A percentile compares a stretch with the other conserved stretches of the same genome.
Evolutionary conservation across 345 rosid species (phyloP).

Genomic region (Fremontodendron californicum): DNA sequence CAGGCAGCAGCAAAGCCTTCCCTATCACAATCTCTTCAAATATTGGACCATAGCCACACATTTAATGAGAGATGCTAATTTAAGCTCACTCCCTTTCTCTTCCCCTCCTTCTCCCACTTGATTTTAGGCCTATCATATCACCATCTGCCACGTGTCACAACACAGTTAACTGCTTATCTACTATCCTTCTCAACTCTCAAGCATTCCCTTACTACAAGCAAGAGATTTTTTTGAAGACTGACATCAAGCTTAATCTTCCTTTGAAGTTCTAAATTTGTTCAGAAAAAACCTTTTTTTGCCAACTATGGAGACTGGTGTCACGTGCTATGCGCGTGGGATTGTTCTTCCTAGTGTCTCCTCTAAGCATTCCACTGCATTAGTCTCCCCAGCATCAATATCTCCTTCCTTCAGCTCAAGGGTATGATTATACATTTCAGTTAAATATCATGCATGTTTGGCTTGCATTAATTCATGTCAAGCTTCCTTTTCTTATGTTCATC

Average conservation of each 20-base stretch:
- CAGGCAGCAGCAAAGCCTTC: neutral
- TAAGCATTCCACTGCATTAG: constrained; percentile 58
- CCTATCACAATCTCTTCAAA: constrained; percentile 13
- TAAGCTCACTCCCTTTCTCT: constrained; percentile 11
- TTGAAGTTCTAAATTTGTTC: neutral
- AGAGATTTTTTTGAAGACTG: constrained; percentile 5
- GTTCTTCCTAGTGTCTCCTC: constrained; percentile 62
- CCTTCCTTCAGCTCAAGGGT: constrained; percentile 70
- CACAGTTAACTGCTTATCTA: constrained; percentile 40
- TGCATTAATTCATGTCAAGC: neutral
- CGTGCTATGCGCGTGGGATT: constrained; percentile 63
- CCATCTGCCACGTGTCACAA: constrained; percentile 35
- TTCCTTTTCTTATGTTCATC: neutral
- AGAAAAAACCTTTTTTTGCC: neutral
- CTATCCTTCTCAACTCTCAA: constrained; percentile 8
- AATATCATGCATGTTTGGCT: neutral
- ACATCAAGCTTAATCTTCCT: neutral
- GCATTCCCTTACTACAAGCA: neutral
- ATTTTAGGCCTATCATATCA: constrained; percentile 25
- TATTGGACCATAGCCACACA: constrained; percentile 37
- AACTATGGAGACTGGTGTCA: constrained; percentile 68
- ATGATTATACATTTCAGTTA: neutral
- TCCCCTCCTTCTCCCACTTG: neutral
- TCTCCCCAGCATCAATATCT: constrained; percentile 53
- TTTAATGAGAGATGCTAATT: constrained; percentile 34